A percentile compares a stretch with the other conserved stretches of the same genome.
phyloP scores from a whole-genome alignment of 305 asterid genomes.

The Fraxinus velutina region DNA sequence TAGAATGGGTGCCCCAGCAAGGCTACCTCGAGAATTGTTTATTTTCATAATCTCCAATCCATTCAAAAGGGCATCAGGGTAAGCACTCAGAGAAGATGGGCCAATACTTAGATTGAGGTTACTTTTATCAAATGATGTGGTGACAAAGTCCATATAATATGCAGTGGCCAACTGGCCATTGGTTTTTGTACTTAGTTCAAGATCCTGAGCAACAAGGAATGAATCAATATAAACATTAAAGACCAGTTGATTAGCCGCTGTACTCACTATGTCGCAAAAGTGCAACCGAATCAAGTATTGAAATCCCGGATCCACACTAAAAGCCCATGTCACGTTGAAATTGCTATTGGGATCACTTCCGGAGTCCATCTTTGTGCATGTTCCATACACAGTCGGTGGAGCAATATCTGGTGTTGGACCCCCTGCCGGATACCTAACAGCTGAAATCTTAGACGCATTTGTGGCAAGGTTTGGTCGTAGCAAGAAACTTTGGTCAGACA shows the following conservation, averaged over 20 bases:
- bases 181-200: slow-evolving; percentile 33
- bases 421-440: slow-evolving; percentile 45
- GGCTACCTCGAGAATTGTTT: slow-evolving; percentile 44
- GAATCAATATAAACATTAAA: slow-evolving; percentile 51
- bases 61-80: slow-evolving; percentile 54
- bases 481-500: slow-evolving; percentile 41
- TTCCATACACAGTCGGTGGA: slow-evolving; percentile 62
- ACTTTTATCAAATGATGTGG: slow-evolving; percentile 29
- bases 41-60: slow-evolving; percentile 71
- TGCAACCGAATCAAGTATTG: slow-evolving; percentile 58
- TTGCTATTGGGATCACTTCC: slow-evolving; percentile 40
- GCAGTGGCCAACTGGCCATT: slow-evolving; percentile 43
- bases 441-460: slow-evolving; percentile 25
- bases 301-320: slow-evolving; percentile 49
- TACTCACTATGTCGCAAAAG: slow-evolving; percentile 66
- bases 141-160: slow-evolving; percentile 48
- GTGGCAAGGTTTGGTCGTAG: slow-evolving; percentile 25
- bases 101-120: slow-evolving; percentile 52
- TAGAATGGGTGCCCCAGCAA: slow-evolving; percentile 29
- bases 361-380: slow-evolving; percentile 55
- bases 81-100: slow-evolving; percentile 38
- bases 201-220: slow-evolving; percentile 35
- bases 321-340: slow-evolving; percentile 66
- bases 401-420: slow-evolving; percentile 50
- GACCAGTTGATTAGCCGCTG: slow-evolving; percentile 39